phyloP scores from a whole-genome alignment of 1,284 basidiomycete species.

The Ganoderma lingzhi region DNA sequence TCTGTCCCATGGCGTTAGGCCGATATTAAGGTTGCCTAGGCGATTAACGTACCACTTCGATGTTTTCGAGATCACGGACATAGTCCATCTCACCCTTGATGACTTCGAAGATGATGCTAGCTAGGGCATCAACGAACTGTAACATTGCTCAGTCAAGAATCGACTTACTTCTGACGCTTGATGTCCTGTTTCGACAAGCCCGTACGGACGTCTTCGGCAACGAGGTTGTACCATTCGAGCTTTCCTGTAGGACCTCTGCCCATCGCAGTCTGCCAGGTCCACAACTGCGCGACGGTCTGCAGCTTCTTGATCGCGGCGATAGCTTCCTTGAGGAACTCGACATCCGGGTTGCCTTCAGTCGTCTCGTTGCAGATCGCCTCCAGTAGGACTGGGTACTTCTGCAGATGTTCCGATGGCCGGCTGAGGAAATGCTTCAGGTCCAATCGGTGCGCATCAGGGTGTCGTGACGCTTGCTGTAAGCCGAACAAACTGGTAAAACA shows the following conservation, averaged over 20 bases:
- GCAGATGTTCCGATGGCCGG: slow-evolving; percentile 88
- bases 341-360: slow-evolving; percentile 78
- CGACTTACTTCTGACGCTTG: slow-evolving; percentile 86
- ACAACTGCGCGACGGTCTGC: slow-evolving; percentile 78
- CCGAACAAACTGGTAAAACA: not conserved
- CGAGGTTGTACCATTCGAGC: slow-evolving; percentile 90
- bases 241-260: slow-evolving; percentile 77
- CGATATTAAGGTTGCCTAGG: not conserved
- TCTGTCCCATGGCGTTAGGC: slow-evolving; percentile 48
- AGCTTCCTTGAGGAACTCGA: slow-evolving; percentile 80
- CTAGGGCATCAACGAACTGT: slow-evolving; percentile 2
- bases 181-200: slow-evolving; percentile 79
- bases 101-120: slow-evolving; percentile 91
- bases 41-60: slow-evolving; percentile 70
- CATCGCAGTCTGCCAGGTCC: slow-evolving; percentile 89
- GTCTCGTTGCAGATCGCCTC: slow-evolving; percentile 90
- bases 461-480: slow-evolving; percentile 60
- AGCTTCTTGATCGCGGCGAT: slow-evolving; percentile 81
- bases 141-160: not conserved
- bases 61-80: slow-evolving; percentile 91
- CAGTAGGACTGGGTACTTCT: slow-evolving; percentile 89
- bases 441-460: slow-evolving; percentile 78
- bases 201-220: slow-evolving; percentile 72
- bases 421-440: slow-evolving; percentile 91
- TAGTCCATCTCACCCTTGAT: slow-evolving; percentile 97